Percentiles rank a stretch among this genome's conserved stretches.
phyloP scores from a whole-genome alignment of 352 stramenopile species.

The Pythium graminicola region DNA sequence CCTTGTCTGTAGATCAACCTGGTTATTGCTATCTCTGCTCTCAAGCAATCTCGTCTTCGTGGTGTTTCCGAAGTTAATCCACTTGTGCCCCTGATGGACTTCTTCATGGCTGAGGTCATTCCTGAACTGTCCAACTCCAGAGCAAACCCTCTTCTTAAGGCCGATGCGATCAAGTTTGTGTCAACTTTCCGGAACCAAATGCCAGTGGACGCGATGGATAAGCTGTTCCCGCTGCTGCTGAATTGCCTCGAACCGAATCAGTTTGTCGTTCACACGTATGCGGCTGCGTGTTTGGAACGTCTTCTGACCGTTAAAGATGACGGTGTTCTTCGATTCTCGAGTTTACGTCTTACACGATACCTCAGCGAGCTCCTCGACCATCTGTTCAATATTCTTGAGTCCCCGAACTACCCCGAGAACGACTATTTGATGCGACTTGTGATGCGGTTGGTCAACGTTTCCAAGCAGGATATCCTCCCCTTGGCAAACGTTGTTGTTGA shows the following conservation, averaged over 20 bases:
- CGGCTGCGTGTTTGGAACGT: constrained; percentile 93
- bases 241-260: constrained; percentile 77
- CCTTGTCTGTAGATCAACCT: constrained; percentile 75
- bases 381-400: constrained; percentile 95
- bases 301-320: constrained; percentile 94
- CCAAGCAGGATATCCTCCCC: constrained; percentile 90
- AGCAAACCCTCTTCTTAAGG: constrained; percentile 91
- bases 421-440: constrained; percentile 99
- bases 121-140: constrained; percentile 88
- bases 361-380: constrained; percentile 91
- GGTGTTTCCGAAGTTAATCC: constrained; percentile 95
- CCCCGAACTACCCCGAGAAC: constrained; percentile 93
- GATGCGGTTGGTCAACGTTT: constrained; percentile 93
- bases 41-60: constrained; percentile 88
- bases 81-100: constrained; percentile 94
- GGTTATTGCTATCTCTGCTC: constrained; percentile 93
- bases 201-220: constrained; percentile 85
- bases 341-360: constrained; percentile 86
- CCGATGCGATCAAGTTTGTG: constrained; percentile 98
- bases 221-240: constrained; percentile 91
- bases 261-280: constrained; percentile 98
- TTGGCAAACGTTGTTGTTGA: constrained; percentile 92
- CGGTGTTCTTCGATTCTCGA: constrained; percentile 63
- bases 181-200: constrained; percentile 98
- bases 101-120: constrained; percentile 92